Percentiles rank a stretch among this genome's conserved stretches.
These are phyloP conservation scores for Cercospora beticola DNA, from an alignment of 2,329 filamentous ascomycete species.

Conservation along the genomic window DNA sequence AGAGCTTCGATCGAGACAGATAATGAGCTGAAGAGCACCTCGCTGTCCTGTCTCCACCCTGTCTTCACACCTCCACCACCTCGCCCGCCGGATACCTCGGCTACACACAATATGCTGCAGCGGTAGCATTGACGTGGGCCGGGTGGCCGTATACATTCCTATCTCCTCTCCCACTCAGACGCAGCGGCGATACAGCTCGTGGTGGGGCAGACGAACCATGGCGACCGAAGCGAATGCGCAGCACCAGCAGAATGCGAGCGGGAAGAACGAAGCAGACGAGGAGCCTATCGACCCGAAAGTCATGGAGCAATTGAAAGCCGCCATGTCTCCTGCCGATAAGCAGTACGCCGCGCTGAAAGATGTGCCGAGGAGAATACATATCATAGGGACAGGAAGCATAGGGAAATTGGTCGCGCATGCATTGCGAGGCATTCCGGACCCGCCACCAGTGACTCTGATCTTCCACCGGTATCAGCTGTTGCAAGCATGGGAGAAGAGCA, in stretches of 20 bases:
- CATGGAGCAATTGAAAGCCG: slow-evolving; percentile 13
- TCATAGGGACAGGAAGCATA: slow-evolving; percentile 79
- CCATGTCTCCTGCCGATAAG: slow-evolving; percentile 30
- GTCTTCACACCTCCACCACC: slow-evolving; percentile 48
- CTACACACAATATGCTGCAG: slow-evolving; percentile 40
- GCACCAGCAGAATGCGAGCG: not conserved
- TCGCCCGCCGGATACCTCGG: slow-evolving; percentile 49
- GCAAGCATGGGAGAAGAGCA: slow-evolving; percentile 49
- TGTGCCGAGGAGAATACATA: slow-evolving; percentile 61
- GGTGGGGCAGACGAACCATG: slow-evolving; percentile 23
- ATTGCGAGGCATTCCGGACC: slow-evolving; percentile 59
- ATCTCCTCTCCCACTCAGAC: slow-evolving; percentile 17
- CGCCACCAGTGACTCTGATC: slow-evolving; percentile 77
- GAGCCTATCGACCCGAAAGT: slow-evolving; percentile 16
- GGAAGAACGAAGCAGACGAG: not conserved
- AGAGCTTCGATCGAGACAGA: not conserved
- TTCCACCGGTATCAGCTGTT: slow-evolving; percentile 58
- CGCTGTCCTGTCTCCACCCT: slow-evolving; percentile 35
- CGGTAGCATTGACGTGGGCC: slow-evolving; percentile 46
- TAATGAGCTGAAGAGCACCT: not conserved
- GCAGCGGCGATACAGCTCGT: slow-evolving; percentile 18
- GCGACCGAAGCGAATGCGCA: slow-evolving; percentile 23
- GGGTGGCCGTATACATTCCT: slow-evolving; percentile 43
- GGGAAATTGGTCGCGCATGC: slow-evolving; percentile 76
- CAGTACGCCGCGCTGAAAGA: slow-evolving; percentile 32